Evolutionary conservation across 768 basidiomycete genomes (phyloP), one percentile per base, ranked within the genome.

Genomic region (Suillus subluteus): DNA sequence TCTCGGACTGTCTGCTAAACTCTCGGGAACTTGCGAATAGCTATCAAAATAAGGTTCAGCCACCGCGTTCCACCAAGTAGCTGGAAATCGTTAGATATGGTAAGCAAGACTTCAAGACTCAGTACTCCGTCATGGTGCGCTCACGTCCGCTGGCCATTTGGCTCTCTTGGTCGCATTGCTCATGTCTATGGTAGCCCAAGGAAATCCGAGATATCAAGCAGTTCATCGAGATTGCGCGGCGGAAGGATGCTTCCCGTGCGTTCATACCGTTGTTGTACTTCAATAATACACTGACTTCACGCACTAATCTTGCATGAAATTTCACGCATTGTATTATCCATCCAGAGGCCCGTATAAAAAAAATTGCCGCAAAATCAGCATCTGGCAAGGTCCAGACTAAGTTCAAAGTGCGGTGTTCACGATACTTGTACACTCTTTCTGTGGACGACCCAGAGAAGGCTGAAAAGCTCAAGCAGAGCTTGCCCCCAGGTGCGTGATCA

Each of bases 181-280:
- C 59, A 65, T 43, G 43, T 62, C 12, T 32, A 8, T 32, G 5
- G 3, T 75, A 98, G 97, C 96, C 97, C 68, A 96, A 98, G 84
- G 94, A 98, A 89, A 90, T 99, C 84, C 86, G 87, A 74, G 96
- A 99, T 82, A 98, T 99, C 87, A 99, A 99, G 86, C 86, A 94
- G 81, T 98, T 99, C 85, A 93, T 99, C 81, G 91, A 95, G 84
- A 94, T 97, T 79, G 91, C 96, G 65, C 90, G 91, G 85, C 90
- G 97, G 84, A 97, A 95, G 88, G 97, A 98, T 88, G 98, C 98
- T 71, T 88, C 88, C 67, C 89, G 97, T 98, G 77, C 80, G 96
- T 91, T 46, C 52, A 32, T 18, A 21, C 35, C 16, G n/a, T 21
- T 3, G 12, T 43, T 23, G n/a, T 40, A 4, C 13, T 23, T 23